Percentiles rank a stretch among this genome's conserved stretches.
Evolutionary conservation across 257 asterid genomes (phyloP).

Genomic region (Gardenia jasminoides): DNA sequence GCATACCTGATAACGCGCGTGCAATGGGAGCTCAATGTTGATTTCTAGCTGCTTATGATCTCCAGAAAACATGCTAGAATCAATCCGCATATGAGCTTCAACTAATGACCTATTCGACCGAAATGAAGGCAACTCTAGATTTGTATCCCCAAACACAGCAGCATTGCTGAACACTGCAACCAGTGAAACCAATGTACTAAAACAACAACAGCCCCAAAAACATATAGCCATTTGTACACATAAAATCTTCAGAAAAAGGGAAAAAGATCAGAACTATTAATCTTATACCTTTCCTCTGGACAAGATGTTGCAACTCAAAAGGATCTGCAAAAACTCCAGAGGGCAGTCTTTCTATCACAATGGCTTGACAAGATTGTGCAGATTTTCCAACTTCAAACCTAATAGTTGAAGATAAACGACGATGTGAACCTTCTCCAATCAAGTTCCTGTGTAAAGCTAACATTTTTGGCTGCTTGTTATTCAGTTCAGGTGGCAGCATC

Average conservation of each 20-base stretch:
- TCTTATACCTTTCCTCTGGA: constrained; percentile 63
- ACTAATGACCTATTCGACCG: constrained; percentile 71
- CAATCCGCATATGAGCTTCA: constrained; percentile 61
- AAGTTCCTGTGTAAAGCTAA: constrained; percentile 35
- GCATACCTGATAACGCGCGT: constrained; percentile 74
- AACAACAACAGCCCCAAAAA: neutral
- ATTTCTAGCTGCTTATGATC: constrained; percentile 36
- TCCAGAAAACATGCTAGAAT: constrained; percentile 28
- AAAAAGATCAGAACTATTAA: constrained; percentile 2
- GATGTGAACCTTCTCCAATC: constrained; percentile 92
- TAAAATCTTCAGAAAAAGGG: neutral
- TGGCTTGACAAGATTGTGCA: constrained; percentile 43
- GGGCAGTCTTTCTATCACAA: constrained; percentile 72
- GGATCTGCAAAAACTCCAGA: constrained; percentile 88
- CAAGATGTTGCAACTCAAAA: constrained; percentile 84
- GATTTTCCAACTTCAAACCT: constrained; percentile 36
- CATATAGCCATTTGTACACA: neutral
- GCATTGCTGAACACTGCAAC: constrained; percentile 60
- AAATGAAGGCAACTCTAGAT: constrained; percentile 80
- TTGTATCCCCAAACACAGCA: constrained; percentile 84
- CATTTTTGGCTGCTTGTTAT: constrained; percentile 22
- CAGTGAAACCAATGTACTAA: neutral
- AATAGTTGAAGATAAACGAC: constrained; percentile 54
- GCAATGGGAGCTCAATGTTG: constrained; percentile 65
- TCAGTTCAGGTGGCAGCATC: constrained; percentile 29